Percentiles rank a stretch among this genome's conserved stretches.
Evolutionary conservation across 305 asterid genomes (phyloP).

Genomic region (Salvia sclarea): DNA sequence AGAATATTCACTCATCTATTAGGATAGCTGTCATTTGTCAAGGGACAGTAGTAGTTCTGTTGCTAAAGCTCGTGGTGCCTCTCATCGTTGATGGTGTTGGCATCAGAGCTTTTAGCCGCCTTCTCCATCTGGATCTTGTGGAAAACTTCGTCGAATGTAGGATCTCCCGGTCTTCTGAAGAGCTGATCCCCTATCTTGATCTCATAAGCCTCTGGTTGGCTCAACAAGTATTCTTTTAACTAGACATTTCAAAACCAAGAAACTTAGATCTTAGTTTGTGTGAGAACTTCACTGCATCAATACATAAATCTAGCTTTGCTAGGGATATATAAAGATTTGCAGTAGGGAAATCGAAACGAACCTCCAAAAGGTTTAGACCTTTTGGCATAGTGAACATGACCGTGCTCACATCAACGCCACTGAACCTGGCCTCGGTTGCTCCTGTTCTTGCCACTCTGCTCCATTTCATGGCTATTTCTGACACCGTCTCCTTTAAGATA

Average conservation of each 20-base stretch:
- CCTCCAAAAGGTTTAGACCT: conserved; percentile 83
- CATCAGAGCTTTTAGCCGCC: conserved; percentile 27
- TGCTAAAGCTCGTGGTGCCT: conserved; percentile 58
- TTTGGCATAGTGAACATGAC: conserved; percentile 87
- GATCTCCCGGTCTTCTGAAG: conserved; percentile 72
- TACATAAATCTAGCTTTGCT: conserved; percentile 2
- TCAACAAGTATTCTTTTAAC: conserved; percentile 75
- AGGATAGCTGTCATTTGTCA: not conserved
- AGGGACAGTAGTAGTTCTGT: not conserved
- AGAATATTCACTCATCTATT: not conserved
- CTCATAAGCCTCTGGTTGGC: conserved; percentile 80
- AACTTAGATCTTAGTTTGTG: not conserved
- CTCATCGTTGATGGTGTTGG: conserved; percentile 33
- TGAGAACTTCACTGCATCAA: conserved; percentile 8
- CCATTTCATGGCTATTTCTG: conserved; percentile 82
- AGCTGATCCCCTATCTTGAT: conserved; percentile 73
- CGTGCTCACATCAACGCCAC: conserved; percentile 73
- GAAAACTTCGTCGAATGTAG: conserved; percentile 71
- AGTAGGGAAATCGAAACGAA: conserved; percentile 31
- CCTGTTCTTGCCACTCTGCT: conserved; percentile 73
- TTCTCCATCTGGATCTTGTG: conserved; percentile 48
- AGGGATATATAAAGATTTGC: not conserved
- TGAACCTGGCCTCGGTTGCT: conserved; percentile 69
- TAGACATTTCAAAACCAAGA: conserved; percentile 31
- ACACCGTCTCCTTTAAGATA: conserved; percentile 55